phyloP scores from a whole-genome alignment of 805 yeast genomes.

The Jamesozyma spencerorum region DNA sequence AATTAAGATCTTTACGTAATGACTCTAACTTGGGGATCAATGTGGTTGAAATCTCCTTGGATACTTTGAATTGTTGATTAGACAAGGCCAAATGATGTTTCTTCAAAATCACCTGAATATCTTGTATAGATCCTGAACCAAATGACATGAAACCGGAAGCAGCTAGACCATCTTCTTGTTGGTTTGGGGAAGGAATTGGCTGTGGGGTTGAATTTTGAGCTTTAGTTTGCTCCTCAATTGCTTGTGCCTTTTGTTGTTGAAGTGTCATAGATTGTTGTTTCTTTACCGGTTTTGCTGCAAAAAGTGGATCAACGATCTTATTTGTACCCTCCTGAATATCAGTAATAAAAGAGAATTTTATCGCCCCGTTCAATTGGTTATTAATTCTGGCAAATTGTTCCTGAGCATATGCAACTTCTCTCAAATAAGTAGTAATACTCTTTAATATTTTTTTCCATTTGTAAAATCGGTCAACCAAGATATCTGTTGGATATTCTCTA shows the following conservation, averaged over 20 bases:
- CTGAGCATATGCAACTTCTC: constrained; percentile 68
- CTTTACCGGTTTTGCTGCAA: constrained; percentile 34
- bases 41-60: constrained; percentile 45
- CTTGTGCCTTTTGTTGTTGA: constrained; percentile 15
- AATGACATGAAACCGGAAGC: constrained; percentile 53
- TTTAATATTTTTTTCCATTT: constrained; percentile 75
- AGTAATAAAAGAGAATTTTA: constrained; percentile 34
- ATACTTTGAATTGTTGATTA: constrained; percentile 42
- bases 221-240: constrained; percentile 6
- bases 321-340: constrained; percentile 28
- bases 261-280: constrained; percentile 22
- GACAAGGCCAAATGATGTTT: constrained; percentile 54
- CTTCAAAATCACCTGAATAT: constrained; percentile 61
- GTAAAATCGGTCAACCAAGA: constrained; percentile 65
- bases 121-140: constrained; percentile 71
- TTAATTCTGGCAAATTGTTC: constrained; percentile 62
- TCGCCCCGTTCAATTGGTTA: constrained; percentile 67
- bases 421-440: constrained; percentile 58
- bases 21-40: constrained; percentile 51
- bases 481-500: constrained; percentile 60
- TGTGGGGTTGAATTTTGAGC: neutral
- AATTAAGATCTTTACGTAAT: constrained; percentile 56
- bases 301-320: constrained; percentile 40
- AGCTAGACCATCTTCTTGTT: constrained; percentile 8
- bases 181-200: neutral